Base-by-base conservation (phyloP, 2,329 filamentous ascomycete genomes). In the Uncinocarpus reesii region DNA sequence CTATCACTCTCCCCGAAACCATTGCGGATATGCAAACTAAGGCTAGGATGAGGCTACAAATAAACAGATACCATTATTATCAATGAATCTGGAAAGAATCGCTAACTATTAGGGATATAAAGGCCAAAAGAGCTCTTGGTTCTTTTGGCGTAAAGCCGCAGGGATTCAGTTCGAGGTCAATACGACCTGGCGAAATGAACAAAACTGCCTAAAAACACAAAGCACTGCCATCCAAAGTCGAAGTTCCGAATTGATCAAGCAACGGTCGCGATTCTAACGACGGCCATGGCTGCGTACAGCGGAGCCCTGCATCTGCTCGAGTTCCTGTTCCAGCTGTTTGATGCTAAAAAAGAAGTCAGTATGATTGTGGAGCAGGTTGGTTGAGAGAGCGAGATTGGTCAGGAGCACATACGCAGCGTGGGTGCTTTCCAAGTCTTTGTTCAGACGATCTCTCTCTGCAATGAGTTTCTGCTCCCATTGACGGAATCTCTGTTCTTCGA, bases 381-480 rank as follows among this genome's bases (percentile, higher is more conserved):
- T 11, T 41, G 24, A n/a, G 2, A 15, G 13, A 15, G 7, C 7
- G 18, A 24, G 8, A 16, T 24, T 4, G 20, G 42, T 18, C n/a
- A 18, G 29, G 40, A 6, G 50, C 18, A 69, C 70, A 53, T 71
- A 75, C 67, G 76, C 83, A 63, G 92, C 90, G 64, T 98, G 93
- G 58, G 90, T 96, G 71, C 86, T 85, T 76, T 98, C 92, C 69
- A 98, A 80, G 65, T 98, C 92, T 81, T 98, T 98, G 82, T 98
- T 98, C 73, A 98, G 81, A 61, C 92, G 87, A 71, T 98, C 93
- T 71, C 92, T 84, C 80, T 98, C 92, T 55, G 86, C 83, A 63
- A 98, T 98, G 69, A 98, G 86, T 80, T 96, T 96, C 81, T 98
- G 92, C 76, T 98, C 92, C 92, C 92, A 98, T 73, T 94, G 85